These are phyloP conservation scores for Tricholoma flavovirens DNA, from an alignment of 768 basidiomycete species.

Conservation along the genomic window DNA sequence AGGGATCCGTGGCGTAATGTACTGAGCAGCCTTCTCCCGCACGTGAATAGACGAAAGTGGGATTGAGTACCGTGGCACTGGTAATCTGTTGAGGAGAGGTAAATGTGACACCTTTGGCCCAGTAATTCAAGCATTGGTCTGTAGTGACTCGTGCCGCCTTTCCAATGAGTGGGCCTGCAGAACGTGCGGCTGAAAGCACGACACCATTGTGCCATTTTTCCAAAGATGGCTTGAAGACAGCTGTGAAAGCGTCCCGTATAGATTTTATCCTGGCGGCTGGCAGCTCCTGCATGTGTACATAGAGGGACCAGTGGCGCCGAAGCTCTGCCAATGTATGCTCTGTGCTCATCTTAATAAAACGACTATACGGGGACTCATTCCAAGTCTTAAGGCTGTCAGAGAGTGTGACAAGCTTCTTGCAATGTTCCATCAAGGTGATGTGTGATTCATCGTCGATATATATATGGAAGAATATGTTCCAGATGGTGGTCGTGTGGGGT, in stretches of 20 bases:
- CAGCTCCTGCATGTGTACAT: slow-evolving; percentile 18
- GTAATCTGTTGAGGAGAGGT: slow-evolving; percentile 9
- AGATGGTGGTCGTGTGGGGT: slow-evolving; percentile 13
- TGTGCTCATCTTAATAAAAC: slow-evolving; percentile 24
- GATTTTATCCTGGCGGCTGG: slow-evolving; percentile 5
- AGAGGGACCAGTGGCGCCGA: slow-evolving; percentile 26
- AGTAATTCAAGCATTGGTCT: slow-evolving; percentile 19
- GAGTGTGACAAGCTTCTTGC: slow-evolving; percentile 22
- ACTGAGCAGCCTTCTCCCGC: slow-evolving; percentile 24
- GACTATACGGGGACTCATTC: slow-evolving; percentile 21
- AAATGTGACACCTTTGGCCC: slow-evolving; percentile 28
- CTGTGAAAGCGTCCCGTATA: slow-evolving; percentile 13
- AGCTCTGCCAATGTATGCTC: slow-evolving; percentile 25
- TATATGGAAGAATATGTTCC: slow-evolving; percentile 34
- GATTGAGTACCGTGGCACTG: slow-evolving; percentile 25
- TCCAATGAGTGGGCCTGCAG: slow-evolving; percentile 4
- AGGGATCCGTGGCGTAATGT: slow-evolving; percentile 30
- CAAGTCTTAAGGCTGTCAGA: slow-evolving; percentile 21
- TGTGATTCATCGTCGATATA: slow-evolving; percentile 23
- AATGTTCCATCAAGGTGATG: slow-evolving; percentile 20
- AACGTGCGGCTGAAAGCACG: slow-evolving; percentile 3
- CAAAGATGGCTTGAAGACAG: slow-evolving; percentile 3
- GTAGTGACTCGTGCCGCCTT: not conserved
- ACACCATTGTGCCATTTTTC: slow-evolving; percentile 1
- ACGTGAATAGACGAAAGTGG: slow-evolving; percentile 29